Conservation (phyloP, 139 green algal species). For the Coccomyxa sp. region DNA sequence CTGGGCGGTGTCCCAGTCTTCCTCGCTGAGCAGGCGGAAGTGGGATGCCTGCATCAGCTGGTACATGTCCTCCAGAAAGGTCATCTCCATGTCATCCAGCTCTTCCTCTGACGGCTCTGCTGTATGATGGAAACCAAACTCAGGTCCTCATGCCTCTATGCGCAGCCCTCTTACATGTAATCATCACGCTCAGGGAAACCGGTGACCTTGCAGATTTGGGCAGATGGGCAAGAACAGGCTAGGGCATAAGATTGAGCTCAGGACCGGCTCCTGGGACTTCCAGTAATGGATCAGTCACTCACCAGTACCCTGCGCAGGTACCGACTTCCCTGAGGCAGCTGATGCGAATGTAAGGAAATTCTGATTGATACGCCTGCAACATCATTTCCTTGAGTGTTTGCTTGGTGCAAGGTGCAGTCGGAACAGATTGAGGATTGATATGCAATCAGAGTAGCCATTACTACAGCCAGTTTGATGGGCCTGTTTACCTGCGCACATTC, state of each 20-base stretch:
- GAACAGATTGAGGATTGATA: not conserved
- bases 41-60: constrained; percentile 54
- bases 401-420: too few relatives aligned
- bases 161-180: not conserved
- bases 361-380: constrained; percentile 13
- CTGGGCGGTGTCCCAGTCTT: constrained; percentile 61
- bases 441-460: not conserved
- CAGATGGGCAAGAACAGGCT: not conserved
- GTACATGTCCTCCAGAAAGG: constrained; percentile 58
- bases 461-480: not conserved
- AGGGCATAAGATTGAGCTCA: not conserved
- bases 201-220: not conserved
- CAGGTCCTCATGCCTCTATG: not conserved
- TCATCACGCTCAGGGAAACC: not conserved
- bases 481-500: not conserved
- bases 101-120: not conserved
- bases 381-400: not conserved
- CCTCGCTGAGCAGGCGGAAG: constrained; percentile 51
- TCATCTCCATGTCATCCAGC: constrained; percentile 47
- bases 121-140: not conserved
- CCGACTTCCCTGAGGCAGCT: constrained; percentile 1
- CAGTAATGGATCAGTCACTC: not conserved
- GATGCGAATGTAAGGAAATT: constrained; percentile 12
- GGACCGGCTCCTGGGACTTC: not conserved
- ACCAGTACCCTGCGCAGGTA: constrained; percentile 7